Base-by-base conservation (phyloP, 106 monocot genomes). In the Allium sativum region DNA sequence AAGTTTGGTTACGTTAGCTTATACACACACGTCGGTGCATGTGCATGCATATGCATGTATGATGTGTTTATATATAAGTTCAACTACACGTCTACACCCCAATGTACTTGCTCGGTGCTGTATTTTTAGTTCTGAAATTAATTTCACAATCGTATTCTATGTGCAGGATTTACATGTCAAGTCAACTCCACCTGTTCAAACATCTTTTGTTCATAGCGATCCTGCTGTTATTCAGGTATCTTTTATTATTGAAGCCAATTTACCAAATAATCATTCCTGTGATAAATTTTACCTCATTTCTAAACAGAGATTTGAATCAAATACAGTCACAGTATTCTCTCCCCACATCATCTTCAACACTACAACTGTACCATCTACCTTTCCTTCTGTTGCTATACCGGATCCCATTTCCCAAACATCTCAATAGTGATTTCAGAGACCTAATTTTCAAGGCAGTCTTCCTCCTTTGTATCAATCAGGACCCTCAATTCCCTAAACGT, bases 191-290 rank as follows among this genome's bases (percentile, higher is more conserved):
- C 51, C 83, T 72, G 72, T 40, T 72, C 84, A 76, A 47, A 52
- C 71, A 48, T 57, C 79, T 62, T 52, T 66, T 1, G 65, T 84
- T 61, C 86, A 81, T 68, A 81, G 78, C 74, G 94, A 95, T 68
- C 90, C 94, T 70, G 90, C 94, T 44, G 90, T 90, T 52, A 86
- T 95, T 68, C 89, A 95, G 83, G 89, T 86, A 75, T 56, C 6
- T 52, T 42, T 18, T n/a, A n/a, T n/a, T n/a, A n/a, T n/a, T n/a
- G n/a, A n/a, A n/a, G n/a, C n/a, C n/a, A n/a, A n/a, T n/a, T n/a
- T n/a, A n/a, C n/a, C n/a, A 3, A 3, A 64, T 9, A 50, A 15
- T 18, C 16, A 6, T 64, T 43, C n/a, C n/a, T n/a, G n/a, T n/a
- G n/a, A 31, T 7, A 21, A 31, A 51, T 64, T 1, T 41, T 1